phyloP scores from a whole-genome alignment of 805 yeast genomes.

The Pichia kluyveri region DNA sequence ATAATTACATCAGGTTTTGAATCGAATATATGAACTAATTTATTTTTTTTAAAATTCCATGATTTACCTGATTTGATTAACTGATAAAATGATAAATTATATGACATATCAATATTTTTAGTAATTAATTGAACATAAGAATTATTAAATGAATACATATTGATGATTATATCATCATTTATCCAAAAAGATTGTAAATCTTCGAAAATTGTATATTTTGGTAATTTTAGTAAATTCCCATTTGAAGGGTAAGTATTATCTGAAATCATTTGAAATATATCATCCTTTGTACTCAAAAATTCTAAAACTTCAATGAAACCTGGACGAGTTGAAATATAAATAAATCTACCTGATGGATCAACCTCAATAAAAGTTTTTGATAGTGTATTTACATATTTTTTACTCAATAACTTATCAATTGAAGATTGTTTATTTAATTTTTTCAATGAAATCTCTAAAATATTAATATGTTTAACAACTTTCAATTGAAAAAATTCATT shows the following conservation, averaged over 20 bases:
- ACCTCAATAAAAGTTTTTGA: slow-evolving; percentile 16
- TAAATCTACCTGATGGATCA: slow-evolving; percentile 13
- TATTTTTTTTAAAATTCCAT: too few relatives aligned
- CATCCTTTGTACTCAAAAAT: slow-evolving; percentile 14
- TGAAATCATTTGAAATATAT: slow-evolving; percentile 10
- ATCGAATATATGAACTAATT: too few relatives aligned
- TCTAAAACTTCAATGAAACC: slow-evolving; percentile 15
- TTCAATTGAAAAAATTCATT: slow-evolving; percentile 2
- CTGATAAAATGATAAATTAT: too few relatives aligned
- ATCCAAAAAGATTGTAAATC: slow-evolving; percentile 11
- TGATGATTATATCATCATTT: slow-evolving; percentile 11
- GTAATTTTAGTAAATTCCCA: slow-evolving; percentile 5
- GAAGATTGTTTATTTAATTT: not conserved
- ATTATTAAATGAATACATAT: slow-evolving; percentile 11
- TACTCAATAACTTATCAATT: not conserved
- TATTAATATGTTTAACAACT: slow-evolving; percentile 12
- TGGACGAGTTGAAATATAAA: slow-evolving; percentile 14
- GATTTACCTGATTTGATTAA: too few relatives aligned
- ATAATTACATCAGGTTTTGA: slow-evolving; percentile 2
- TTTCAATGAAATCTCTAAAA: slow-evolving; percentile 5
- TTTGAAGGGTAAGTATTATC: too few relatives aligned
- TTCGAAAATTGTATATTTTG: slow-evolving; percentile 12
- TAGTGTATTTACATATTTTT: slow-evolving; percentile 2
- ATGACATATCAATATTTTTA: too few relatives aligned
- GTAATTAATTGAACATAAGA: slow-evolving; percentile 6